phyloP scores from a whole-genome alignment of 192 early-diverging fungal species.

The Backusella tuberculispora region DNA sequence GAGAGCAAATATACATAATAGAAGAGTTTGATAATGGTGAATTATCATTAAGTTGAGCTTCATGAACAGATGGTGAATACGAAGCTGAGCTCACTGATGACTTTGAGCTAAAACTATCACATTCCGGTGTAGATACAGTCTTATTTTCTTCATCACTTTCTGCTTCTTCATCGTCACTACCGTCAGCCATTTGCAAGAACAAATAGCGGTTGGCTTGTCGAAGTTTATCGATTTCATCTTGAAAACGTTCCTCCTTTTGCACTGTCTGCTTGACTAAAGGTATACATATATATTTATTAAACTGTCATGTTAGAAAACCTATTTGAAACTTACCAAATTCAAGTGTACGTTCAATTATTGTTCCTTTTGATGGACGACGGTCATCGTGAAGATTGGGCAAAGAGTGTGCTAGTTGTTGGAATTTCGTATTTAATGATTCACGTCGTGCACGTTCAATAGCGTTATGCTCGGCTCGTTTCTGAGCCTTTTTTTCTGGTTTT shows the following conservation, averaged over 20 bases:
- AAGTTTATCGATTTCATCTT: constrained; percentile 22
- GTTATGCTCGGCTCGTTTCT: constrained; percentile 72
- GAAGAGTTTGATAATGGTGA: neutral
- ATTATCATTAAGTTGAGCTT: neutral
- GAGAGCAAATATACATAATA: neutral
- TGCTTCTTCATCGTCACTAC: constrained; percentile 8
- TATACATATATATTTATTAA: constrained; percentile 3
- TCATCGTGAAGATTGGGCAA: constrained; percentile 70
- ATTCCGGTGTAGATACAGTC: neutral
- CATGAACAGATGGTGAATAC: constrained; percentile 3
- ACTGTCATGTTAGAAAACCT: neutral
- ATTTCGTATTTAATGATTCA: constrained; percentile 77
- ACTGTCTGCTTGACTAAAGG: constrained; percentile 28
- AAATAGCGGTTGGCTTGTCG: constrained; percentile 12
- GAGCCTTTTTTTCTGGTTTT: constrained; percentile 23
- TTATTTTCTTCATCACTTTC: constrained; percentile 20
- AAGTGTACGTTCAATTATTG: constrained; percentile 75
- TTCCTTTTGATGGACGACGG: constrained; percentile 75
- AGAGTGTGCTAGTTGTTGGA: constrained; percentile 78
- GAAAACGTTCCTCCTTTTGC: constrained; percentile 25
- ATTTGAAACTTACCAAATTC: constrained; percentile 51
- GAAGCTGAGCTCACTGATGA: constrained; percentile 4
- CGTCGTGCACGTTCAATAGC: constrained; percentile 79
- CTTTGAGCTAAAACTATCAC: neutral
- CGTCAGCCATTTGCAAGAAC: neutral